phyloP scores from a whole-genome alignment of 139 green algal genomes.

The Micractinium conductrix region DNA sequence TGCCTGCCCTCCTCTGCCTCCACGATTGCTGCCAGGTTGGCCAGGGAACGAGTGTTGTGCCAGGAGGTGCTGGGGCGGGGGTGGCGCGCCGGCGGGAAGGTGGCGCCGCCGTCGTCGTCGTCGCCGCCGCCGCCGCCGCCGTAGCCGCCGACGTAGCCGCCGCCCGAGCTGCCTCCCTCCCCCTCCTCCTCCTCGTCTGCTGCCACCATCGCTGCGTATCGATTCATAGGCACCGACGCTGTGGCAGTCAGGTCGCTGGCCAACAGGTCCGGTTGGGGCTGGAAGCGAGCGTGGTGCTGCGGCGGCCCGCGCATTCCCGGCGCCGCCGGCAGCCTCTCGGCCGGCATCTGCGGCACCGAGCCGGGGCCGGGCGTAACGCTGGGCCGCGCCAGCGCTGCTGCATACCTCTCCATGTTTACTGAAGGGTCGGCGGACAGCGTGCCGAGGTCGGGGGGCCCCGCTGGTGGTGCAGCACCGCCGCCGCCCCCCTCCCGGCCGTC shows the following conservation, averaged over 20 bases:
- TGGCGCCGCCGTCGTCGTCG: not conserved
- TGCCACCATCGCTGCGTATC: conserved; percentile 19
- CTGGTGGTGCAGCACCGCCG: not conserved
- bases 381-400: not conserved
- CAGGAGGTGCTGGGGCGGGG: not conserved
- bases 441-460: conserved; percentile 6
- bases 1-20: not conserved
- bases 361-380: not conserved
- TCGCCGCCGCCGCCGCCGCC: not conserved
- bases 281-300: not conserved
- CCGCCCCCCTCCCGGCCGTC: not conserved
- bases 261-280: not conserved
- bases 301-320: not conserved
- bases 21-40: conserved; percentile 8
- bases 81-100: not conserved
- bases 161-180: not conserved
- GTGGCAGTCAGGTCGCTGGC: not conserved
- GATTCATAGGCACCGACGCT: not conserved
- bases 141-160: no score
- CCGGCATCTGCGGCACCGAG: not conserved
- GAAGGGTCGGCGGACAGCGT: not conserved
- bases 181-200: not conserved
- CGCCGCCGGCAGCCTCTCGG: not conserved
- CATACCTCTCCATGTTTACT: not conserved
- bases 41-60: conserved; percentile 8